A percentile compares a stretch with the other conserved stretches of the same genome.
Conservation (phyloP, 768 basidiomycete species). For the Mycena leptocephala region DNA sequence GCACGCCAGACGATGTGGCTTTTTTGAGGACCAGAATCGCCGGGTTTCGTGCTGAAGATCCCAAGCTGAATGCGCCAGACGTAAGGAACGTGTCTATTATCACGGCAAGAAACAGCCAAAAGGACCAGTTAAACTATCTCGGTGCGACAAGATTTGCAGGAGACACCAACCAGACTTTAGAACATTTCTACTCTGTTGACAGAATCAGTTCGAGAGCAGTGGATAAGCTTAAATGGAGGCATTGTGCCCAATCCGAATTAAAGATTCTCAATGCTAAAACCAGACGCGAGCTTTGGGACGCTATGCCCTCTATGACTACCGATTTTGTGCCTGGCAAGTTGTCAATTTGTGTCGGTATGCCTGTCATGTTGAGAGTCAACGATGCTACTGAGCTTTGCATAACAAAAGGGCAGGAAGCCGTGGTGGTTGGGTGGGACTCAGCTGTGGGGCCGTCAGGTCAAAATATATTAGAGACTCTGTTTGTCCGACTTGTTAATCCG, state of each 20-base stretch:
- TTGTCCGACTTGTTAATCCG: constrained; percentile 46
- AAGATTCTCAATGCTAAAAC: not conserved
- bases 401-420: constrained; percentile 52
- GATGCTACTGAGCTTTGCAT: constrained; percentile 53
- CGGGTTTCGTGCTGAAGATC: not conserved
- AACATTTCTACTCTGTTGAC: constrained; percentile 45
- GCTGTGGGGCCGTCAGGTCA: constrained; percentile 18
- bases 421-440: constrained; percentile 45
- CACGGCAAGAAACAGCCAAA: constrained; percentile 46
- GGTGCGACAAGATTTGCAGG: constrained; percentile 49
- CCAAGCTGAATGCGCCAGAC: constrained; percentile 26
- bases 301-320: not conserved
- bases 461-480: constrained; percentile 46
- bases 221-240: not conserved
- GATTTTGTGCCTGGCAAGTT: constrained; percentile 44
- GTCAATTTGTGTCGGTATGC: constrained; percentile 49
- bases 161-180: constrained; percentile 42
- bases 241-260: not conserved
- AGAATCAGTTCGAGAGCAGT: not conserved
- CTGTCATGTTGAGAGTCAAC: constrained; percentile 52
- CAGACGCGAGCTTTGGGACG: not conserved
- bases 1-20: no score
- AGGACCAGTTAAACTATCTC: constrained; percentile 51
- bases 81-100: constrained; percentile 54
- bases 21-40: no score